A percentile compares a stretch with the other conserved stretches of the same genome.
Conservation (phyloP, 768 basidiomycete species). For the Amanita jacksonii region DNA sequence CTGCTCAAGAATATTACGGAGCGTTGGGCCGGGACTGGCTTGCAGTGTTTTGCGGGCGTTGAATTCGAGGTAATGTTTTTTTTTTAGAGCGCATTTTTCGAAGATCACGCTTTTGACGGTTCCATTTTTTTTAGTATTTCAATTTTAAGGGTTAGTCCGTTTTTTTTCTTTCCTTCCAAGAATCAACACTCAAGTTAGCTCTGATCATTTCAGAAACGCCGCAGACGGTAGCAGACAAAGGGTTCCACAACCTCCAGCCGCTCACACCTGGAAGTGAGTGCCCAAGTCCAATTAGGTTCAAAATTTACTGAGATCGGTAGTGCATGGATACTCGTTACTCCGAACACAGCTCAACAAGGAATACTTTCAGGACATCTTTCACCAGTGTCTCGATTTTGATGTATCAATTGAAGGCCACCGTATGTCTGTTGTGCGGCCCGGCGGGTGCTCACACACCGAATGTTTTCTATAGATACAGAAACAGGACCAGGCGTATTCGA, state of each 20-base stretch:
- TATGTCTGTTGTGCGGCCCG: constrained; percentile 23
- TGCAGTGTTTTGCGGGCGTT: constrained; percentile 71
- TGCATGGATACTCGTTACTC: constrained; percentile 95
- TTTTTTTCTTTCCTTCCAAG: no score
- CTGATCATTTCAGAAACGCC: constrained; percentile 61
- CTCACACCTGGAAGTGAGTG: constrained; percentile 90
- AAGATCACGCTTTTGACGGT: constrained; percentile 4
- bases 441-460: neutral
- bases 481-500: constrained; percentile 87
- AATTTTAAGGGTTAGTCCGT: constrained; percentile 68
- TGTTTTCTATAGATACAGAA: constrained; percentile 59
- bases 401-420: constrained; percentile 84
- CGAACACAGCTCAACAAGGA: constrained; percentile 82
- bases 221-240: constrained; percentile 63
- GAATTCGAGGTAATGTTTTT: constrained; percentile 73
- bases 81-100: neutral
- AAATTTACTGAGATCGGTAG: constrained; percentile 31
- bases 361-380: constrained; percentile 87
- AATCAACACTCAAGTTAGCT: no score
- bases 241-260: constrained; percentile 62
- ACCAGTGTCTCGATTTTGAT: constrained; percentile 60
- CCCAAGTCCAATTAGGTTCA: neutral
- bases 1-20: constrained; percentile 52
- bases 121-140: constrained; percentile 50
- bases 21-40: constrained; percentile 35